Base-by-base conservation (phyloP, 192 early-diverging fungal species). In the Allomyces macrogynus region DNA sequence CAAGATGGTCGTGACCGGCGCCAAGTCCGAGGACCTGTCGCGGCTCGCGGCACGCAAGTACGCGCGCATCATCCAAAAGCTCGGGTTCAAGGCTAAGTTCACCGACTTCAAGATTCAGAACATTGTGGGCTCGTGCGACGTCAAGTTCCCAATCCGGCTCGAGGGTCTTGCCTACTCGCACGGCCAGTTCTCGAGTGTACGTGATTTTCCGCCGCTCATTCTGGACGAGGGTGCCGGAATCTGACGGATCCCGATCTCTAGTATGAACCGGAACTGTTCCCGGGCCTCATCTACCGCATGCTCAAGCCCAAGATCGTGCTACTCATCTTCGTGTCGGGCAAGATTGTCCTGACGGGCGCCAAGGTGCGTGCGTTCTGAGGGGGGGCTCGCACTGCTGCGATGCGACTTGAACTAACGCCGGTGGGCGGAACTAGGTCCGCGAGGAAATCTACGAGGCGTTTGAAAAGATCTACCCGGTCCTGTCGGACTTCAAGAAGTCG, bases 41-140 rank as follows among this genome's bases (percentile, higher is more conserved):
- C 91, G 91, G 77, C 80, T 99, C 61, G 96, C 96, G 4, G 88
- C 93, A 4, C 86, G 96, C 67, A 99, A 99, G 79, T 99, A 97
- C 73, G 96, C 96, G 65, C 87, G 96, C 67, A 99, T 99, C 69
- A 89, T 99, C 54, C 96, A 99, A 73, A 97, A 97, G 75, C 83
- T 97, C 61, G 96, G 96, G 7, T 99, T 99, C 72, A 82, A 80
- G 44, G 94, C 96, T 67, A 95, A 95, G 77, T 99, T 99, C 66
- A 89, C 88, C 20, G 93, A 97, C 73, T 99, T 99, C 73, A 99
- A 96, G 79, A 95, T 99, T 67, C 96, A 99, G 72, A 99, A 99
- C 78, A 99, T 99, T 76, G 96, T 99, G 61, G 96, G 96, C 61
- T 89, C 86, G 24, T 95, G 93, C 75, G 96, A 99, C 76, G 96